Evolutionary conservation across 2,329 filamentous ascomycete species (phyloP), one percentile per base, ranked within the genome.

Genomic region (Berkeleyomyces basicola): DNA sequence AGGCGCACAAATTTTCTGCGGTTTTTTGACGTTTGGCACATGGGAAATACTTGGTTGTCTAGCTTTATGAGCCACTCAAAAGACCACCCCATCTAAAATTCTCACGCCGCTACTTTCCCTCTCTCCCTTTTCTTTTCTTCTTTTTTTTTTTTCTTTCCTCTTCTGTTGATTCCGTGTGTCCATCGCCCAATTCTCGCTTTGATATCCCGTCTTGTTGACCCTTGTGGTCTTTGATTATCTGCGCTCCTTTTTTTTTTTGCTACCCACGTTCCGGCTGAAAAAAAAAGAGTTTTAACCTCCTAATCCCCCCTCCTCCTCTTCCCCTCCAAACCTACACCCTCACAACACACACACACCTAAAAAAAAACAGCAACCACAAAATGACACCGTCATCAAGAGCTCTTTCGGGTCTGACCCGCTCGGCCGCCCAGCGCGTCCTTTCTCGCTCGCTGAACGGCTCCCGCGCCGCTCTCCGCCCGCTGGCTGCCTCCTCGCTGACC

Each of bases 331-430:
- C 39, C 36, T 23, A 23, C 37, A 23, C 58, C 23, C 62, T 60
- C 65, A 66, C 43, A 36, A 16, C 9, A 36, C 49, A 39, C 40
- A 31, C n/a, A 47, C 31, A 46, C 11, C 42, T 6, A 46, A 59
- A 46, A 46, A 42, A 31, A 58, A 40, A 51, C n/a, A 44, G 14
- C 23, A 58, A 11, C 11, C 44, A 42, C 58, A 43, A 31, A 9
- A 79, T 79, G 77, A 75, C 76, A 71, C 76, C 76, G 66, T 73
- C 75, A 66, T 70, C 74, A 63, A 73, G 75, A 73, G 72, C 75
- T 68, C 69, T 77, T 70, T 70, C 71, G 63, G 70, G 71, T 16
- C 61, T 65, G 39, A 49, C 58, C 65, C 53, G 67, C 68, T 59
- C 59, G 66, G 53, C 66, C 67, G 62, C 64, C 58, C 61, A 63